Evolutionary conservation across 768 basidiomycete genomes (phyloP), one percentile per base, ranked within the genome.

Genomic region (Amanita inopinata): DNA sequence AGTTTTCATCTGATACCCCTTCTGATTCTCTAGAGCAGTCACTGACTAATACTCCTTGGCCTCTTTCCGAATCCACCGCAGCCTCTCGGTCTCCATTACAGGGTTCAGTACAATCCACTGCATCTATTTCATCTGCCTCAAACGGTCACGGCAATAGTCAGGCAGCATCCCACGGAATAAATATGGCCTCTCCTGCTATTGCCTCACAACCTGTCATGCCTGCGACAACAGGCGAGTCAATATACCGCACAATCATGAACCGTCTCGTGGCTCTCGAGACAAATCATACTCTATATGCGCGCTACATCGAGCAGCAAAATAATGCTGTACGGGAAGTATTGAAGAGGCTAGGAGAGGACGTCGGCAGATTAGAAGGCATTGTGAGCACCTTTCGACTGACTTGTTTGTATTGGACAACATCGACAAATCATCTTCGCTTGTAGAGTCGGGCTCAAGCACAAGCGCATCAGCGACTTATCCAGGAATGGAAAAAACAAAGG

Each of bases 211-310:
- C 49, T 44, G 50, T 19, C 41, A 56, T 36, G 32, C 58, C 31
- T 35, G 49, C 25, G 40, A 53, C 53, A 5, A 70, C 74, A 9
- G 88, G 87, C 17, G 96, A 99, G 58, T 93, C 90, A 1, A 92
- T 99, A 50, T 98, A 96, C 53, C 83, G 91, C 5, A 88, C 83
- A 9, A 99, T 98, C 51, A 93, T 93, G 79, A 94, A 96, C 51
- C 81, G 92, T 5, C 71, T 99, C 8, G 75, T 77, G 2, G 75
- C 78, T 4, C 71, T 98, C 10, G 93, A 98, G 59, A 73, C 74
- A 6, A 96, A 93, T 52, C 84, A 91, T 36, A 88, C 88, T 0
- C 68, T 97, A 3, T 83, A 88, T 33, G 73, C 80, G 45, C 61
- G 78, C 12, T 98, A 96, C 56, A 80, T 96, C 9, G 91, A 92